A percentile compares a stretch with the other conserved stretches of the same genome.
Evolutionary conservation across 306 rosid genomes (phyloP).

Genomic region (Prinsepia uniflora): DNA sequence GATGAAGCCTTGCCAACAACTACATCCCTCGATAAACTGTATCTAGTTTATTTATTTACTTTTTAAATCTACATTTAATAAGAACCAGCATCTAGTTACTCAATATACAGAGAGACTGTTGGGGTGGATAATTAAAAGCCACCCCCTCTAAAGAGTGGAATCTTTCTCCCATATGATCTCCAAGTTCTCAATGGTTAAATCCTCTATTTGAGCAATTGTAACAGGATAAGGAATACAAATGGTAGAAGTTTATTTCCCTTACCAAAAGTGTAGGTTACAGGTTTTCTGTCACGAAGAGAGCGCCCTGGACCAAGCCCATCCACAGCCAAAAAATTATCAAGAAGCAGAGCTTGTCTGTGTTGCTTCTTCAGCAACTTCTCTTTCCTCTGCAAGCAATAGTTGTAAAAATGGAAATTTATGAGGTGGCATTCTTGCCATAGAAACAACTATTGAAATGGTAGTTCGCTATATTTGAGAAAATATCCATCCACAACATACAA

Average conservation of each 20-base stretch:
- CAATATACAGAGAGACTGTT: background rate
- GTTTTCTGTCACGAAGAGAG: conserved; percentile 97
- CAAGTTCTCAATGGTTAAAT: conserved; percentile 1
- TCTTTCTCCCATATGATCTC: background rate
- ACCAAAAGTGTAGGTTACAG: conserved; percentile 98
- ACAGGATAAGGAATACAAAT: background rate
- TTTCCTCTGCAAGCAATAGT: conserved; percentile 54
- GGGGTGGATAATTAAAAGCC: background rate
- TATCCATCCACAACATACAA: conserved; percentile 2
- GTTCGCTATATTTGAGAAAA: background rate
- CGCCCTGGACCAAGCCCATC: conserved; percentile 96
- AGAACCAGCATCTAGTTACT: background rate
- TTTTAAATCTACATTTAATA: background rate
- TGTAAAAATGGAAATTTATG: conserved; percentile 16
- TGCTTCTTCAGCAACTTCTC: conserved; percentile 94
- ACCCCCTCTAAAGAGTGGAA: background rate
- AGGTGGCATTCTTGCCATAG: conserved; percentile 6
- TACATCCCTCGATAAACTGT: background rate
- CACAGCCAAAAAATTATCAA: conserved; percentile 66
- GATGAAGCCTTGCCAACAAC: background rate
- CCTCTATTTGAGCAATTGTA: background rate
- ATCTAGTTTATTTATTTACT: background rate
- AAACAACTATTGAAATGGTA: background rate
- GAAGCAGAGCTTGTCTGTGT: conserved; percentile 95
- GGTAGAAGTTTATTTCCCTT: conserved; percentile 29